Evolutionary conservation across 2,329 filamentous ascomycete genomes (phyloP), one percentile per base, ranked within the genome.

Genomic region (Triangularia verruculosa): DNA sequence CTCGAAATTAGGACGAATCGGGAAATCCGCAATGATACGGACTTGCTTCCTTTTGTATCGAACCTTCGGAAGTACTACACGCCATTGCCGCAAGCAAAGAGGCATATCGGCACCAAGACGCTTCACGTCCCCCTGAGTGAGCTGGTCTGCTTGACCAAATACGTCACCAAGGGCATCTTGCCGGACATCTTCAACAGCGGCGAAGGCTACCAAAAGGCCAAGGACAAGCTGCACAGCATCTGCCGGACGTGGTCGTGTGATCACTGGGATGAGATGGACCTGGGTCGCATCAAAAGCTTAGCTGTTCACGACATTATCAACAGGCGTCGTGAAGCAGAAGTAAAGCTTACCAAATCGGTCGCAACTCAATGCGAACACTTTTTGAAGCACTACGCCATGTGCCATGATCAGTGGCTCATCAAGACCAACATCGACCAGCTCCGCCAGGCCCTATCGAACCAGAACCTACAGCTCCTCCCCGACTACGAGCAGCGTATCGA

Each of bases 401-500:
- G 93, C 72, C 93, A 99, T 73, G 92, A 97, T 73, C 91, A 97
- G 77, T 98, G 94, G 93, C 84, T 96, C 55, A 92, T 99, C 75
- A 92, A 95, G 74, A 93, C 97, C 74, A 93, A 96, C 71, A 97
- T 99, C 70, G 86, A 88, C 13, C 88, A 93, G 66, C 82, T 99
- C 64, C 92, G 93, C 66, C 89, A 92, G 73, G 83, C 94, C 27
- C 92, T 98, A 78, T 97, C 95, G 1, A 93, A 98, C 74, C 94
- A 98, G 74, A 98, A 98, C 73, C 86, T 99, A 2, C 93, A 97
- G 73, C 85, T 99, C 4, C 85, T 99, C 9, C 95, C 95, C 0
- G 95, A 99, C 77, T 99, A 99, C 74, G 91, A 98, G 73, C 95
- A 98, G 78, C 89, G 95, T 57, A 92, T 98, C 39, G 87, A 90